phyloP scores from a whole-genome alignment of 306 rosid genomes.

The Alnus rubra region DNA sequence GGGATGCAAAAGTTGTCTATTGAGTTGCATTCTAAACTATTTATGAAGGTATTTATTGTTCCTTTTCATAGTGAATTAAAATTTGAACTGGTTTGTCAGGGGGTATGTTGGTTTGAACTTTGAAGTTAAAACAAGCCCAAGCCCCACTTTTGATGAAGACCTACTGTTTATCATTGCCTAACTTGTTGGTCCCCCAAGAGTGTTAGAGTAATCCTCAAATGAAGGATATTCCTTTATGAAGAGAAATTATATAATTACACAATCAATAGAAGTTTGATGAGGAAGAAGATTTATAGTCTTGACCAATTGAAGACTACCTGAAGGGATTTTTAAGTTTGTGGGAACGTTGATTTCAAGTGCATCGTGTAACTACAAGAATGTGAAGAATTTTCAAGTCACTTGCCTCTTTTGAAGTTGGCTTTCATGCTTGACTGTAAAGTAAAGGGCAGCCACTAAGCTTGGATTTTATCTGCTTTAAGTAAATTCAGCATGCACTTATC shows the following conservation, averaged over 20 bases:
- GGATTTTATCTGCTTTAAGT: constrained; percentile 52
- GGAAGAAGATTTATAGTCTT: constrained; percentile 64
- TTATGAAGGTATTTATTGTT: constrained; percentile 30
- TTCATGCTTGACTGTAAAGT: constrained; percentile 79
- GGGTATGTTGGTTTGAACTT: constrained; percentile 98
- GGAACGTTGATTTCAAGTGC: constrained; percentile 78
- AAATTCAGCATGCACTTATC: constrained; percentile 55
- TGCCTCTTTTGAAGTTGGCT: constrained; percentile 65
- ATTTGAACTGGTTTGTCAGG: constrained; percentile 98
- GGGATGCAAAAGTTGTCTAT: constrained; percentile 30
- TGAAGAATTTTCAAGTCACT: constrained; percentile 86
- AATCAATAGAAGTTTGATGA: constrained; percentile 69
- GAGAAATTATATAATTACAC: constrained; percentile 71
- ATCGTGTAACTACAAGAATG: constrained; percentile 59
- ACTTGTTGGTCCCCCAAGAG: constrained; percentile 71
- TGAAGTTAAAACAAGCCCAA: constrained; percentile 97
- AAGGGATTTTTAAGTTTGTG: constrained; percentile 57
- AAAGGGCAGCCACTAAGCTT: constrained; percentile 74
- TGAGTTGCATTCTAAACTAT: constrained; percentile 18
- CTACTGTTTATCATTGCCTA: constrained; percentile 78
- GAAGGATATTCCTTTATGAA: constrained; percentile 54
- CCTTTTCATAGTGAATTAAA: constrained; percentile 53
- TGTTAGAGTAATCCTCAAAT: constrained; percentile 62
- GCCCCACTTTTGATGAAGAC: constrained; percentile 83
- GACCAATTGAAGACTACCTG: constrained; percentile 66